Evolutionary conservation across 371 early-diverging fungal species (phyloP), one percentile per base, ranked within the genome.

Genomic region (Mortierella sp.): DNA sequence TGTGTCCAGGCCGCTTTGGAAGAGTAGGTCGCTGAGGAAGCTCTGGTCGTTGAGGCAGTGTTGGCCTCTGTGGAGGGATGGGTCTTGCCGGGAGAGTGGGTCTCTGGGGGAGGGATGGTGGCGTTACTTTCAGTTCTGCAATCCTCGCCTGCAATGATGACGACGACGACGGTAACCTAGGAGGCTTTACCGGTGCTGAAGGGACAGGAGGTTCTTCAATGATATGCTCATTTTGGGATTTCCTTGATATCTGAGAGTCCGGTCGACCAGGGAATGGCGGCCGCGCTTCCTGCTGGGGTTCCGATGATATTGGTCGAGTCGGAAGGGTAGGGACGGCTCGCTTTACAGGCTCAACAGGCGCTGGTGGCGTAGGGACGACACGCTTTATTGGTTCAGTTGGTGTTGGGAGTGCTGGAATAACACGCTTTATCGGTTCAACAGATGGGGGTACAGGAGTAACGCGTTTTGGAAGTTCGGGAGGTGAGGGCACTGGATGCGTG

Each of bases 1-100:
- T 14, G 28, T 68, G 69, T 18, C 49, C 54, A 20, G 69, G 69
- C 24, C 75, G 52, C 49, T 68, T 69, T 24, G 73, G 73, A 12
- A 73, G 68, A 35, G 68, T 20, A 20, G 78, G 78, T 40, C 73
- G 60, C 14, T 69, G 64, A 52, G 77, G 66, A 10, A 77, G 26
- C 0, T 0, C 39, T 28, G 66, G 70, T n/a, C 66, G 43, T n/a
- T 52, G 59, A 14, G 70, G 71, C 61, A 49, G 47, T 2, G 30
- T 14, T 66, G 62, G 70, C 5, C 62, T 35, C 35, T 26, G 43
- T 14, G 66, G 66, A 10, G 52, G 66, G 18, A 32, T 59, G 51
- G 68, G 72, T 24, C 68, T 45, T 59, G 71, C 57, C 9, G 71
- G 71, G 26, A 62, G 43, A 22, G 57, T 8, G n/a, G 76, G 73